Percentiles rank a stretch among this genome's conserved stretches.
Evolutionary conservation across 352 stramenopile genomes (phyloP).

Genomic region (Phytophthora ohioensis): DNA sequence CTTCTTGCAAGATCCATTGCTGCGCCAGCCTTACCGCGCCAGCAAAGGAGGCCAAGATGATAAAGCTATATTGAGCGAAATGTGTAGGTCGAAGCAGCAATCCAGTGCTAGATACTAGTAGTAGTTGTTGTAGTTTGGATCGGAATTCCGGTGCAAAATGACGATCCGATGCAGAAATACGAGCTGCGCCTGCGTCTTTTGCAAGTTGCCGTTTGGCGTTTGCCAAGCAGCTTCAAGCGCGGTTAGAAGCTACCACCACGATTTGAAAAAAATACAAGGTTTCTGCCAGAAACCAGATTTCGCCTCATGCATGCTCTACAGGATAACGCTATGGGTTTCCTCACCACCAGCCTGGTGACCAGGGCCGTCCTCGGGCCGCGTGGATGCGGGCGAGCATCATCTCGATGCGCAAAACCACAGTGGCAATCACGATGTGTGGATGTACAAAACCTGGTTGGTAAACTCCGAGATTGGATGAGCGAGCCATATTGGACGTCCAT

Average conservation of each 20-base stretch:
- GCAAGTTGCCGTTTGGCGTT: conserved; percentile 8
- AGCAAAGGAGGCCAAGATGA: background rate
- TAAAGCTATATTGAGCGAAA: background rate
- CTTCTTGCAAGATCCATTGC: too few species aligned
- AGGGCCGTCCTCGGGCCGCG: background rate
- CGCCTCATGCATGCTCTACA: too few species aligned
- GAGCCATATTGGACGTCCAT: background rate
- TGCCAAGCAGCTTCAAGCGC: too few species aligned
- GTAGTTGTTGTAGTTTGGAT: too few species aligned
- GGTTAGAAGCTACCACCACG: background rate
- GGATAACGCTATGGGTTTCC: too few species aligned
- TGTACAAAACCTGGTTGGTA: conserved; percentile 19
- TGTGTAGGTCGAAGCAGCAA: conserved; percentile 2
- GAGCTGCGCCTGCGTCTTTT: conserved; percentile 4
- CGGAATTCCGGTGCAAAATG: conserved; percentile 20
- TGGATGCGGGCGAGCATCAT: background rate
- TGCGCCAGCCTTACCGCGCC: too few species aligned
- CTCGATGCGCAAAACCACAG: background rate
- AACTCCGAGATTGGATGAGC: conserved; percentile 26
- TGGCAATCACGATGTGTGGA: conserved; percentile 26
- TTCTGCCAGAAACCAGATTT: background rate
- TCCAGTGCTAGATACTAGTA: background rate
- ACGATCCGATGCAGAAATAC: conserved; percentile 6
- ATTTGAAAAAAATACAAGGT: conserved; percentile 13
- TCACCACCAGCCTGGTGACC: too few species aligned